A percentile compares a stretch with the other conserved stretches of the same genome.
Conservation (phyloP, 1,139 yeast species). For the Candida sp. region DNA sequence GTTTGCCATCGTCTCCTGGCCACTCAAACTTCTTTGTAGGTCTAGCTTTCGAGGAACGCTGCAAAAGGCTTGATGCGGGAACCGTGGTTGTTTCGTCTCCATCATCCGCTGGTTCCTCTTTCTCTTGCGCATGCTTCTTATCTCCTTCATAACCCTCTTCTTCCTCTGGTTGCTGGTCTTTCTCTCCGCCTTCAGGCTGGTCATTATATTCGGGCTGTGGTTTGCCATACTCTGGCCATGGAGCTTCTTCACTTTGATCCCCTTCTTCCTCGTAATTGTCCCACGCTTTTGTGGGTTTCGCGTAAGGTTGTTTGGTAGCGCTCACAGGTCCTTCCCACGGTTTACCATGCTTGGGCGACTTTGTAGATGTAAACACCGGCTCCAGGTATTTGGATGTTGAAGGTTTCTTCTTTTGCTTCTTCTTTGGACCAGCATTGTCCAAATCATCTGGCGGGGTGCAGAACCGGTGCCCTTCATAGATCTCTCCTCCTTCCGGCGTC, state of each 20-base stretch:
- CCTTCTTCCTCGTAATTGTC: background rate
- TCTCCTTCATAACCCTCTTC: background rate
- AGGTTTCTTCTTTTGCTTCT: background rate
- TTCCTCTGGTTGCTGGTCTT: background rate
- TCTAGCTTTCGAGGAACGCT: background rate
- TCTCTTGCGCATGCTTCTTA: background rate
- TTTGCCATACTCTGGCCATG: background rate
- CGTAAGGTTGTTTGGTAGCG: constrained; percentile 1
- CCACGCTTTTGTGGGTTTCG: background rate
- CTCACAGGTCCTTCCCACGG: background rate
- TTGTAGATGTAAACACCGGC: background rate
- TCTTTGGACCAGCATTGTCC: background rate
- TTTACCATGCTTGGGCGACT: background rate
- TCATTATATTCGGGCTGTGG: too few relatives aligned
- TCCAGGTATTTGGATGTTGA: background rate
- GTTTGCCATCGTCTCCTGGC: background rate
- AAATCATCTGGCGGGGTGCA: background rate
- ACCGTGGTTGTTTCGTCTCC: background rate
- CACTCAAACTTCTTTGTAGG: background rate
- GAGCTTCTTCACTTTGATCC: background rate
- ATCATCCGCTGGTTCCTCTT: background rate
- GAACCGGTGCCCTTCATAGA: constrained; percentile 5
- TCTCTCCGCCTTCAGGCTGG: background rate
- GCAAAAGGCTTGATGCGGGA: background rate
- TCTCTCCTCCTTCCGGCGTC: constrained; percentile 15